Evolutionary conservation across 2,329 filamentous ascomycete species (phyloP), one percentile per base, ranked within the genome.

Genomic region (Fusarium avenaceum): DNA sequence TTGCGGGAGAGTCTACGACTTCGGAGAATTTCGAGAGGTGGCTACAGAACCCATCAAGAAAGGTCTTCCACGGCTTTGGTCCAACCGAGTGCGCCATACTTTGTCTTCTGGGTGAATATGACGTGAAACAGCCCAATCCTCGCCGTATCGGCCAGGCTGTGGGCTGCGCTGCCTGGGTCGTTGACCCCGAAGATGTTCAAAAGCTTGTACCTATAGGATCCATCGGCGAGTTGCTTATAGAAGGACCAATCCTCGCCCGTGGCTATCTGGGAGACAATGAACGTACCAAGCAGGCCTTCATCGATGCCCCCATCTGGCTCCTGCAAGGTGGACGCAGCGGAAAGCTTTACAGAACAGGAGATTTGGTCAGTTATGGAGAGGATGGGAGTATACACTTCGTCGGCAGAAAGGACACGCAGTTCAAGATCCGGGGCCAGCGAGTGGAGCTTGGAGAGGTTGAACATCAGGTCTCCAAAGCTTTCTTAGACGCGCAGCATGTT

Each of bases 361-460:
- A 86, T 60, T 73, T 85, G 13, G 83, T 76, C 3, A 73, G 72
- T 28, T 83, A 83, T 22, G 72, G 47, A 6, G n/a, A 22, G 0
- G 43, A 52, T 6, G 59, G 58, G 0, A 74, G 72, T 15, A 71
- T 86, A 11, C 67, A 77, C 0, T 85, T 81, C 47, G 69, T 85
- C 32, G 85, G 85, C 43, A 79, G 87, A 14, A 86, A 85, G 64
- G 86, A 89, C 64, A 81, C 80, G 0, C 86, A 89, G 70, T 80
- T 88, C 51, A 89, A 89, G 73, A 75, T 89, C 9, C 81, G 83
- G n/a, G 89, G 89, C 20, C 87, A 83, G 62, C 76, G 86, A 47
- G 79, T 87, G 43, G 89, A 85, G 75, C 78, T 85, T 15, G 72
- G 67, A 0, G 74, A 74, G 44, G 38, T 76, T 10, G 74, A 75